Base-by-base conservation (phyloP, 352 stramenopile genomes). In the Albugo laibachii region DNA sequence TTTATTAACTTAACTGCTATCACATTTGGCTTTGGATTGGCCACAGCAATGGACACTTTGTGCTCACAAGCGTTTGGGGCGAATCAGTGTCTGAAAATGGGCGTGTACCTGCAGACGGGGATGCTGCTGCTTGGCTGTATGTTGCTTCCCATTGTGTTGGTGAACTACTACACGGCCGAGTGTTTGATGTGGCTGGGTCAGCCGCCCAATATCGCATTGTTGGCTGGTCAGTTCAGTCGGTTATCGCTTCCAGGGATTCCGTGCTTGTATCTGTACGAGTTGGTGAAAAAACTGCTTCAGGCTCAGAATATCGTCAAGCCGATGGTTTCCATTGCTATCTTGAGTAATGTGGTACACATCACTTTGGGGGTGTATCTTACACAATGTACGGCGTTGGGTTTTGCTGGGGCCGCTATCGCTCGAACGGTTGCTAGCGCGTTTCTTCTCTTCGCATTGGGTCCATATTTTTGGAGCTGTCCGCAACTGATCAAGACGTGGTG, bases 11-110 rank as follows among this genome's bases (percentile, higher is more conserved):
- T 94, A 1, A 80, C 75, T 14, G 80, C 62, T 6, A 63, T 91
- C 16, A 59, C 78, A 8, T 63, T 86, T 10, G 78, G 71, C 5
- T 78, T 92, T 31, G 79, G 79, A 0, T 58, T 94, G 16, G 64
- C 78, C 5, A 91, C 78, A 14, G 81, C 81, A 12, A 75, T 95
- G 62, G 83, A 95, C 55, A 95, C 83, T 47, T 57, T 95, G 0
- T 93, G 78, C 49, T 76, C 76, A 13, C 71, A 92, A 55, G 75
- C 81, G 31, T 83, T 74, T 43, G 81, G 81, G 34, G 80, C 83
- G 39, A 69, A 66, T 4, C 78, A 72, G 21, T 52, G 64, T 0
- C 54, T 60, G 20, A 77, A 83, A 41, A 72, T 95, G 39, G 83
- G 83, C 4, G 76, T 86, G 14, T 94, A 91, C 41, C 59, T 92